Conservation (phyloP, 78 protist species). For the Dictyostelium intermedium region DNA sequence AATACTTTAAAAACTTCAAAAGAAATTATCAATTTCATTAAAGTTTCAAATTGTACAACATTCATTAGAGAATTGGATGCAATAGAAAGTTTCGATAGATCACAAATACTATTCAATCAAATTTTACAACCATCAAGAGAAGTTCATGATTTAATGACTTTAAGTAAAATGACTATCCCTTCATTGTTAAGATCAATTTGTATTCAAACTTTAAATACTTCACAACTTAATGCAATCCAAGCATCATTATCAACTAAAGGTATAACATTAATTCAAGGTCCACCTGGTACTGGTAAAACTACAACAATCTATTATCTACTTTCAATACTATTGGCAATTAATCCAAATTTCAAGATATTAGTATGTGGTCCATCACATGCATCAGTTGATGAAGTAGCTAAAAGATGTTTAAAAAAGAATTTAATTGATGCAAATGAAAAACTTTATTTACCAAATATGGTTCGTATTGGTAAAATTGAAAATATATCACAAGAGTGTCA, state of each 20-base stretch:
- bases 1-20: background rate
- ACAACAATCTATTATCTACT: background rate
- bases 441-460: conserved; percentile 17
- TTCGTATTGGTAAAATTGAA: conserved; percentile 64
- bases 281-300: conserved; percentile 75
- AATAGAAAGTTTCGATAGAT: background rate
- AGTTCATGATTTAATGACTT: background rate
- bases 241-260: background rate
- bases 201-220: background rate
- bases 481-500: conserved; percentile 20
- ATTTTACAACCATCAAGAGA: background rate
- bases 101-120: background rate
- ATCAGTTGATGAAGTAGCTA: conserved; percentile 89
- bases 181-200: background rate
- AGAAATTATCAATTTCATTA: background rate
- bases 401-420: conserved; percentile 38
- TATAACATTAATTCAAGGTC: conserved; percentile 63
- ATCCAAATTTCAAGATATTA: conserved; percentile 34
- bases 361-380: conserved; percentile 92
- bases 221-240: conserved; percentile 18
- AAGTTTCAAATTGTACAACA: conserved; percentile 19
- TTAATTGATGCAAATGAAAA: background rate
- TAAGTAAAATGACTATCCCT: background rate
- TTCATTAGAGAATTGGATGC: conserved; percentile 38
- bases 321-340: background rate